Conservation (phyloP, 495 filamentous ascomycete species). For the Bacidia gigantensis region DNA sequence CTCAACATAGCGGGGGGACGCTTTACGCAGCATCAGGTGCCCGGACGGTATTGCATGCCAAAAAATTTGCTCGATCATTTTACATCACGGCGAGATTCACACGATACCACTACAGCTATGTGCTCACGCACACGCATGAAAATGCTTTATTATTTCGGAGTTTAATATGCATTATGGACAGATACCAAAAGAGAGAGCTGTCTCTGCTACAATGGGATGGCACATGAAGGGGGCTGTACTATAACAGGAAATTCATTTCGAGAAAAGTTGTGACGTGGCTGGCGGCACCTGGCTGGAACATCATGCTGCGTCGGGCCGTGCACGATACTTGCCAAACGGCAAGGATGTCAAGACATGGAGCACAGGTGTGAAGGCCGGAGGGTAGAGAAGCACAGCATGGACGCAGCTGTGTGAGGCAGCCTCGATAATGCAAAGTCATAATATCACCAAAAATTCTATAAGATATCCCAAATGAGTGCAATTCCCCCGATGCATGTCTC, state of each 20-base stretch:
- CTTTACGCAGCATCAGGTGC: slow-evolving; percentile 12
- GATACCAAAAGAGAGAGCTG: background rate
- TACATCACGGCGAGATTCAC: background rate
- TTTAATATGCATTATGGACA: background rate
- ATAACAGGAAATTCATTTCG: background rate
- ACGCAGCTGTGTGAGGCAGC: background rate
- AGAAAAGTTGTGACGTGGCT: background rate
- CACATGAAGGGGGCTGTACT: background rate
- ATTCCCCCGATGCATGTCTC: background rate
- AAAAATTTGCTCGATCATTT: slow-evolving; percentile 4
- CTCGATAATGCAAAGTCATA: background rate
- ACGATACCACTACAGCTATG: slow-evolving; percentile 18
- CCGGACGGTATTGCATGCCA: slow-evolving; percentile 1
- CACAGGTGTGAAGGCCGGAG: background rate
- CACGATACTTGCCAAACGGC: background rate
- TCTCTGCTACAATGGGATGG: background rate
- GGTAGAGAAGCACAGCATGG: background rate
- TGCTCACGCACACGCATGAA: slow-evolving; percentile 1
- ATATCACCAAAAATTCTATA: background rate
- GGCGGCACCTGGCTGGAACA: background rate
- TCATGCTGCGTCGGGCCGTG: background rate
- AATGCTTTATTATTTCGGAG: background rate
- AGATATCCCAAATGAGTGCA: background rate
- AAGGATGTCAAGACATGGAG: background rate
- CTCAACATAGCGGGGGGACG: slow-evolving; percentile 7